phyloP scores from a whole-genome alignment of 2,329 filamentous ascomycete species.

The Fusarium tanahbumbuense region DNA sequence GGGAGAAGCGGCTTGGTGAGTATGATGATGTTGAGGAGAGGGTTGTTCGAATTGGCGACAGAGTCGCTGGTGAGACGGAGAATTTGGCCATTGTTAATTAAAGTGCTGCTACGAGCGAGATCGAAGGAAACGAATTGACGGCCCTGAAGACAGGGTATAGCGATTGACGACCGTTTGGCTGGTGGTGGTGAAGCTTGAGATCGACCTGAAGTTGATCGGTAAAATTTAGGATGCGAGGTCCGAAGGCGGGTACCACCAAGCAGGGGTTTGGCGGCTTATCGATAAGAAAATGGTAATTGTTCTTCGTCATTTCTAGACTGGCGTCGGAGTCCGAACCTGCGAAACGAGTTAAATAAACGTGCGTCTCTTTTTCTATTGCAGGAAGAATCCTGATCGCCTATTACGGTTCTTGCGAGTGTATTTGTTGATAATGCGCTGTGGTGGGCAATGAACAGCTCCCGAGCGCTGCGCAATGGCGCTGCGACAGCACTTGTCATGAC shows the following conservation, averaged over 20 bases:
- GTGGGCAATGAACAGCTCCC: conserved; percentile 41
- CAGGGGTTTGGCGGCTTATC: conserved; percentile 39
- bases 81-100: conserved; percentile 47
- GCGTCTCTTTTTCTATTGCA: not conserved
- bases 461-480: conserved; percentile 42
- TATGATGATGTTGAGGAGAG: conserved; percentile 45
- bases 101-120: conserved; percentile 3
- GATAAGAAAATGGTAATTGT: conserved; percentile 42
- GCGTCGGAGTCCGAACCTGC: conserved; percentile 8
- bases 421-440: conserved; percentile 35
- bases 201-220: conserved; percentile 37
- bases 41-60: conserved; percentile 47
- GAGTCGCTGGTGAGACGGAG: conserved; percentile 44
- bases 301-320: conserved; percentile 31
- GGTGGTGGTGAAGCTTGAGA: conserved; percentile 26
- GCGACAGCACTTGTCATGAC: conserved; percentile 25
- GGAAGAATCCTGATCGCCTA: no score
- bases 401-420: not conserved
- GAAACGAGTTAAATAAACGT: conserved; percentile 19
- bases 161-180: conserved; percentile 20
- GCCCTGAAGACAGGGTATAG: conserved; percentile 14
- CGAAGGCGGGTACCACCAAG: conserved; percentile 27
- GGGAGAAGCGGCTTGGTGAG: conserved; percentile 44
- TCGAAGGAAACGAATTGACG: conserved; percentile 23
- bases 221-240: conserved; percentile 47